Conservation (phyloP, 495 filamentous ascomycete species). For the Podospora didyma region DNA sequence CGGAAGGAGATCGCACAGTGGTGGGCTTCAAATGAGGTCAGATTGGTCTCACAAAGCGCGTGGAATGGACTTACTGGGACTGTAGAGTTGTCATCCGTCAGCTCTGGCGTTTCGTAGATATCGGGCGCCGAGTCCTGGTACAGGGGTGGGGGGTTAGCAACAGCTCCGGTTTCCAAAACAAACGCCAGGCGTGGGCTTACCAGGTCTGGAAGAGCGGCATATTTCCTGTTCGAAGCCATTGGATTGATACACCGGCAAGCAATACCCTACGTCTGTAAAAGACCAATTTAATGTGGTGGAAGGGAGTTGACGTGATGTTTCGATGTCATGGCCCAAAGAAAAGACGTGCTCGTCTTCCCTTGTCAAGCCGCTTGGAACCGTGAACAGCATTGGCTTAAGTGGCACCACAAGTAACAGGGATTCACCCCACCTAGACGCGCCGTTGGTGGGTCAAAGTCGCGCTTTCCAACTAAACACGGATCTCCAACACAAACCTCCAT, state of each 20-base stretch:
- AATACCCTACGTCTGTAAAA: no score
- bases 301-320: conserved; percentile 2
- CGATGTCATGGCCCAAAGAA: neutral
- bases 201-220: conserved; percentile 79
- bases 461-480: neutral
- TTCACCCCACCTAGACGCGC: neutral
- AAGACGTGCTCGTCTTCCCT: neutral
- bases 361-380: neutral
- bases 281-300: neutral
- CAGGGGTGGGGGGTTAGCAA: conserved; percentile 8
- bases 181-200: conserved; percentile 40
- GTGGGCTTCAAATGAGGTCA: conserved; percentile 48
- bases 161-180: conserved; percentile 10
- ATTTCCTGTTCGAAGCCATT: conserved; percentile 63
- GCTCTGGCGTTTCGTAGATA: conserved; percentile 90
- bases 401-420: neutral
- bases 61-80: conserved; percentile 53
- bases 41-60: conserved; percentile 4
- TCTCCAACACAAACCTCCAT: neutral
- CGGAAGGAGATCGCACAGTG: conserved; percentile 61
- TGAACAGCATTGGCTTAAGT: neutral
- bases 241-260: conserved; percentile 8
- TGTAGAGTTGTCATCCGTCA: conserved; percentile 84
- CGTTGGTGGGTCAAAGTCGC: neutral
- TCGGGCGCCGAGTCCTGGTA: conserved; percentile 81